Evolutionary conservation across 176 grass and related monocot species (phyloP).

Genomic region (Puya raimondii): DNA sequence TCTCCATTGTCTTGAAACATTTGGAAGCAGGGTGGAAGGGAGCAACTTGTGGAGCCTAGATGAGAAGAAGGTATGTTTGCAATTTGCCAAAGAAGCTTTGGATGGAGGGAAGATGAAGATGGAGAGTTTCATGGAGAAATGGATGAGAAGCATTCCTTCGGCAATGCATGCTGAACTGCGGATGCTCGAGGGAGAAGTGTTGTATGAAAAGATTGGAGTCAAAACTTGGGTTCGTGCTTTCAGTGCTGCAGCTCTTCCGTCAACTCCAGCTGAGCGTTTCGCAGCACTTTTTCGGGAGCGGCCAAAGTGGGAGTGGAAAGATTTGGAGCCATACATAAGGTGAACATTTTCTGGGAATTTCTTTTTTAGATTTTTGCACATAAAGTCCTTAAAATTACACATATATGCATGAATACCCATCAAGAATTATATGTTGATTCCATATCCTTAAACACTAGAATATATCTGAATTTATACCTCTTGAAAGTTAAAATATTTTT

Average conservation of each 20-base stretch:
- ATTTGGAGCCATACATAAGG: conserved; percentile 89
- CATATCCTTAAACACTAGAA: too few species aligned
- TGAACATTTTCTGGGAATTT: conserved; percentile 13
- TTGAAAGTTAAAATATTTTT: too few species aligned
- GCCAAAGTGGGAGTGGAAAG: conserved; percentile 81
- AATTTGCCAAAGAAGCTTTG: conserved; percentile 48
- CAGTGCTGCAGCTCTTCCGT: conserved; percentile 51
- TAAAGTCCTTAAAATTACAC: not conserved
- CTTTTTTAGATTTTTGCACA: conserved; percentile 6
- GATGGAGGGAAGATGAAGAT: conserved; percentile 67
- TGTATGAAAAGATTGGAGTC: conserved; percentile 65
- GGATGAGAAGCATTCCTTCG: conserved; percentile 54
- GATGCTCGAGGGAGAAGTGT: conserved; percentile 86
- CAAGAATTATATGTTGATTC: too few species aligned
- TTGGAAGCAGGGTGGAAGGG: conserved; percentile 38
- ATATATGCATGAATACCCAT: too few species aligned
- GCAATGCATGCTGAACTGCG: conserved; percentile 51
- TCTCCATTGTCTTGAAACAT: conserved; percentile 50
- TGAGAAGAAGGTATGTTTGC: conserved; percentile 53
- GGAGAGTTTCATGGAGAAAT: conserved; percentile 61
- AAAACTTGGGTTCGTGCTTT: conserved; percentile 81
- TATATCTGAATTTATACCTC: too few species aligned
- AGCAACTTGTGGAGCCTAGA: conserved; percentile 50
- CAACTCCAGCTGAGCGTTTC: conserved; percentile 63
- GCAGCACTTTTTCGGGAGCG: conserved; percentile 52